Base-by-base conservation (phyloP, 305 asterid genomes). In the Solanum aculeatissimum region DNA sequence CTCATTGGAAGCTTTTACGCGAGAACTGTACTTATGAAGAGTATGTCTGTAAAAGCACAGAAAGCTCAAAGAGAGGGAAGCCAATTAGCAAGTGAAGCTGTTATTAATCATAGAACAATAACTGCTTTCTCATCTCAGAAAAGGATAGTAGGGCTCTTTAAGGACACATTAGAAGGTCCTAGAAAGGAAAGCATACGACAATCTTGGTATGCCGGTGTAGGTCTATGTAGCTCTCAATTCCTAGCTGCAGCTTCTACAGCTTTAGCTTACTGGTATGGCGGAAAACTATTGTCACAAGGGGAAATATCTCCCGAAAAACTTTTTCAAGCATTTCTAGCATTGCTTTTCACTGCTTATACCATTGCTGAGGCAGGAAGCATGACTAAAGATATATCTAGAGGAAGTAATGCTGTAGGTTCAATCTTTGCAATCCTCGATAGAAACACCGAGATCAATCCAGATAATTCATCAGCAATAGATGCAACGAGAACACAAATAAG, bases 341-440 rank as follows among this genome's bases (percentile, higher is more conserved):
- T 95, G 23, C 87, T 95, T 32, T 92, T 93, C 85, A 95, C 97
- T 16, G 98, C 97, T 29, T 93, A 93, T 82, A 93, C 96, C 11
- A 95, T 95, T 32, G 98, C 97, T 35, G 98, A 95, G 62, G 98
- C 97, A 11, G 98, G 98, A 83, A 95, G 97, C 88, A 93, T 95
- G 98, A 95, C 98, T n/a, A 93, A 92, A 51, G 98, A 95, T 85
- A 86, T 95, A 83, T 90, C 98, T 0, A 87, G 97, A 83, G 98
- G 98, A 87, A 93, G 92, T 88, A 89, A 86, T n/a, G 98, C 95
- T 4, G 95, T 95, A 4, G 85, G 97, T 58, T 92, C 98, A 43
- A 95, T 95, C 23, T 92, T 93, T 53, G 90, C 98, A 16, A 91
- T 92, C 83, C 92, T 94, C 1, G 94, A 95, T 18, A 84, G 95